A percentile compares a stretch with the other conserved stretches of the same genome.
Evolutionary conservation across 2,329 filamentous ascomycete genomes (phyloP).

Genomic region (Penicillium palitans): DNA sequence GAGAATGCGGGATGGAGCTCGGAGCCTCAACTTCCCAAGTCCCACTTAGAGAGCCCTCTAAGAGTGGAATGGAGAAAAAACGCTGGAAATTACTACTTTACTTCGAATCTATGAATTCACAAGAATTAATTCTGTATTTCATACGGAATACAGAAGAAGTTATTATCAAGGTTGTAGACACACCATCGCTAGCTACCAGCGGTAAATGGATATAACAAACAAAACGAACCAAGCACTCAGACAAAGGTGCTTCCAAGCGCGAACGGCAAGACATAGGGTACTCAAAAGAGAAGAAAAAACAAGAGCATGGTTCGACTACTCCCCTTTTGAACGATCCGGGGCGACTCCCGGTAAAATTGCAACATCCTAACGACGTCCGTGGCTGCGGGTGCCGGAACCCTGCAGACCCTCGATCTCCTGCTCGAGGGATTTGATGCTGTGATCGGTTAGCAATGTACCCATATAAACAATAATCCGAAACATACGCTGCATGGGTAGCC

Average conservation of each 20-base stretch:
- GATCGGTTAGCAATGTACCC: constrained; percentile 28
- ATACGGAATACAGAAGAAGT: constrained; percentile 42
- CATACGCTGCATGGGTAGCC: constrained; percentile 80
- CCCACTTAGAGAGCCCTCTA: neutral
- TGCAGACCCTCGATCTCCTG: constrained; percentile 91
- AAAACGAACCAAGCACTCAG: constrained; percentile 33
- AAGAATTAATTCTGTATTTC: constrained; percentile 42
- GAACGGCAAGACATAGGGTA: constrained; percentile 38
- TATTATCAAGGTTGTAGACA: constrained; percentile 45
- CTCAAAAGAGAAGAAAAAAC: constrained; percentile 37
- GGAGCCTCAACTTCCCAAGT: constrained; percentile 6
- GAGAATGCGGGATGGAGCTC: constrained; percentile 15
- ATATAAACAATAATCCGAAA: constrained; percentile 13
- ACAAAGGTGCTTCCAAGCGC: constrained; percentile 34
- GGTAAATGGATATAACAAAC: constrained; percentile 39
- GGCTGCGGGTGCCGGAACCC: constrained; percentile 83
- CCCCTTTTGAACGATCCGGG: constrained; percentile 28
- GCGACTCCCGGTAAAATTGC: constrained; percentile 16
- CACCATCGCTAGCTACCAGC: constrained; percentile 46
- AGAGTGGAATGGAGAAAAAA: too few relatives aligned
- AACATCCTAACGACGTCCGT: constrained; percentile 75
- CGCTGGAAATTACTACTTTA: neutral
- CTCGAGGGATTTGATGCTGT: constrained; percentile 61
- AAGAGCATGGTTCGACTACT: constrained; percentile 31
- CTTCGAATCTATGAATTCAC: constrained; percentile 3